Evolutionary conservation across 1,139 yeast genomes (phyloP).

Genomic region (Suhomyces yuchorum): DNA sequence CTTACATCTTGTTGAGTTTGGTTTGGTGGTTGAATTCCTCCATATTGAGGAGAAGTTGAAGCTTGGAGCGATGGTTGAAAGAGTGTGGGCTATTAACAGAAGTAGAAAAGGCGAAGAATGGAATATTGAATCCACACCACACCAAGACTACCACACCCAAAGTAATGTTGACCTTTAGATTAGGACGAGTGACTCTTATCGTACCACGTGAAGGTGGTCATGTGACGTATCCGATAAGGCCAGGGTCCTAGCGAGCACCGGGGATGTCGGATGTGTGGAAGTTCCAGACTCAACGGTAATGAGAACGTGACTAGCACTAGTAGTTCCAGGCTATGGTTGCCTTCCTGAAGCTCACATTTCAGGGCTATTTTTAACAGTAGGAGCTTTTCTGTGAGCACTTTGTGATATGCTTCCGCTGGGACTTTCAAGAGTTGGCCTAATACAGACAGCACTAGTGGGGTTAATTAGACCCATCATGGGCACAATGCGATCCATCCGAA

Average conservation of each 20-base stretch:
- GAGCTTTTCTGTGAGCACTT: too few species aligned
- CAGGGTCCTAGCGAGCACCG: not conserved
- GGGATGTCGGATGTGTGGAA: not conserved
- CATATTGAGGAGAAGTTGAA: constrained; percentile 7
- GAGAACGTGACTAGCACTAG: too few species aligned
- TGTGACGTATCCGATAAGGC: not conserved
- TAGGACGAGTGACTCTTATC: constrained; percentile 12
- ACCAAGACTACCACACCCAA: constrained; percentile 5
- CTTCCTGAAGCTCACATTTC: too few species aligned
- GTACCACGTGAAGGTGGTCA: constrained; percentile 7
- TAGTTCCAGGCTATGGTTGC: too few species aligned
- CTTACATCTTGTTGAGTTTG: constrained; percentile 20
- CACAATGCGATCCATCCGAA: too few species aligned
- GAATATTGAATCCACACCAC: not conserved
- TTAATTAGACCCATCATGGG: too few species aligned
- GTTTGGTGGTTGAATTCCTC: constrained; percentile 16
- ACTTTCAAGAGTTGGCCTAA: too few species aligned
- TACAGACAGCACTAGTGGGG: too few species aligned
- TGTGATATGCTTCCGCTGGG: too few species aligned
- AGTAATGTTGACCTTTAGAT: not conserved
- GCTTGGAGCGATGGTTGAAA: not conserved
- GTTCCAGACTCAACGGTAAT: not conserved
- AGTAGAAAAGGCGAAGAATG: constrained; percentile 2
- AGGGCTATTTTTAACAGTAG: too few species aligned
- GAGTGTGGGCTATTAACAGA: not conserved